Conservation (phyloP, 495 filamentous ascomycete genomes). For the Podospora anserina region DNA sequence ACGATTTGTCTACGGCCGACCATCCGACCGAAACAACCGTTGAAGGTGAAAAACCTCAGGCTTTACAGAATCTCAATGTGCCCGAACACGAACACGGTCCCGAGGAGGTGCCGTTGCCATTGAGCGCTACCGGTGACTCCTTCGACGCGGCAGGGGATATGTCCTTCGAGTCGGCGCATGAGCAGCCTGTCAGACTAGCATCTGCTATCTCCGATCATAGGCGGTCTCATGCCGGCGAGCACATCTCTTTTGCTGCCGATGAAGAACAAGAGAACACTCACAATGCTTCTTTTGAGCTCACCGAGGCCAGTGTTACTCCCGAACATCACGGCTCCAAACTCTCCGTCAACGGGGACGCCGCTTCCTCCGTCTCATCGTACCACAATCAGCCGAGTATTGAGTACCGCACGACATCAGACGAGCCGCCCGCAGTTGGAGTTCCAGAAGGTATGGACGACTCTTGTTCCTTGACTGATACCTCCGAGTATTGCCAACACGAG, state of each 20-base stretch:
- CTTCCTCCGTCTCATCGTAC: background rate
- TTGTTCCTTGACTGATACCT: background rate
- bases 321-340: background rate
- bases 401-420: background rate
- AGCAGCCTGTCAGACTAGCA: background rate
- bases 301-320: background rate
- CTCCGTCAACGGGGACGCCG: background rate
- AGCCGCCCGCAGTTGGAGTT: background rate
- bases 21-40: background rate
- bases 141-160: background rate
- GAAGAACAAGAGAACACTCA: background rate
- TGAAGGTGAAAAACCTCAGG: background rate
- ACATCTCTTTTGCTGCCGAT: background rate
- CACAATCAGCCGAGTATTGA: background rate
- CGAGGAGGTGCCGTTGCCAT: background rate
- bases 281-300: background rate
- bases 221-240: background rate
- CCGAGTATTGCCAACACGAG: background rate
- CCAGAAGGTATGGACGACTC: conserved; percentile 1
- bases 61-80: background rate
- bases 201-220: background rate
- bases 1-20: background rate
- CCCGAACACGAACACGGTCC: background rate
- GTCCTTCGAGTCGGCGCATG: background rate
- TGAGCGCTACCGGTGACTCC: background rate